Evolutionary conservation across 2,329 filamentous ascomycete genomes (phyloP), one percentile per base, ranked within the genome.

Genomic region (Fusarium clavum): DNA sequence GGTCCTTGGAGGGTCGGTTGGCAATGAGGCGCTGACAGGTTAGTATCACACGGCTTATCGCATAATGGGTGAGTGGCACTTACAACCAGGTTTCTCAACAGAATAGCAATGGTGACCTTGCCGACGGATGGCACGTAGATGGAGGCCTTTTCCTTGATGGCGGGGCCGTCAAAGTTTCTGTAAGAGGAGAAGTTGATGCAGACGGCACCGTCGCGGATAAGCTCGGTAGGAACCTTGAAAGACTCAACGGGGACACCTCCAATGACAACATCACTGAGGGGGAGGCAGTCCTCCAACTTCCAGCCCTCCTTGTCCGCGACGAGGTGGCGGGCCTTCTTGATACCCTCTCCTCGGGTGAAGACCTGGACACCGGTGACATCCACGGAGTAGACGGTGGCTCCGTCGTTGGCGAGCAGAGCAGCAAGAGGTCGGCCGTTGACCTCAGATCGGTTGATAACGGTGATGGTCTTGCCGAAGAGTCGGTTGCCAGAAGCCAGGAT

Each of bases 131-230:
- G 96, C 20, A 98, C 94, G 76, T 98, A 99, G 76, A 99, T 97
- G 8, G 94, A 94, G 3, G 96, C 96, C 84, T 94, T 97, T 79
- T 98, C 92, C 83, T 97, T 98, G 72, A 98, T 90, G 49, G 92
- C 92, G 0, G 92, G 90, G 2, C 86, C 87, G 66, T 91, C 91
- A 81, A 98, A 98, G 83, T 99, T 98, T 84, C 94, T 93, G 81
- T 92, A 94, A 54, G 93, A 97, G 10, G 94, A 97, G 80, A 99
- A 98, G 83, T 99, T 99, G 83, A 99, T 94, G 85, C 96, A 99
- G n/a, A 97, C 93, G 30, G 93, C 94, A 49, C 96, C 96, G 60
- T 97, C 93, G 48, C 94, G 89, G 75, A 99, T 85, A 67, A 96
- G 84, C 54, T 93, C 88, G 6, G 91, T 92, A 8, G 94, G 93